A percentile compares a stretch with the other conserved stretches of the same genome.
These are phyloP conservation scores for Rutstroemia sp. DNA, from an alignment of 2,329 filamentous ascomycete genomes.

Conservation along the genomic window DNA sequence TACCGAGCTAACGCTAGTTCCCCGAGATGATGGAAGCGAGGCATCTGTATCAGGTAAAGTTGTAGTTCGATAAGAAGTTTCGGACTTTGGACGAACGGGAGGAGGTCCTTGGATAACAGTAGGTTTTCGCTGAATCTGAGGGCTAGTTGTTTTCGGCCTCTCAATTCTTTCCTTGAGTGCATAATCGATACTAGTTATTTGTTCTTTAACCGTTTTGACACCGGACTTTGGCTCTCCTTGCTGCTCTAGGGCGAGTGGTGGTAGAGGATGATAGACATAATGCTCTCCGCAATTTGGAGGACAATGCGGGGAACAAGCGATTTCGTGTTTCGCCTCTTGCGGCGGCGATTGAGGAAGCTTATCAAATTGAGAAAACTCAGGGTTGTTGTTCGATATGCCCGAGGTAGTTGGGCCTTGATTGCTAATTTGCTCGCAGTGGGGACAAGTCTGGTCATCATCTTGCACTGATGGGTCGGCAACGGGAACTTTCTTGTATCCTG, in stretches of 20 bases:
- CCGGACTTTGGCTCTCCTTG: neutral
- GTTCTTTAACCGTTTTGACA: neutral
- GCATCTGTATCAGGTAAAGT: conserved; percentile 6
- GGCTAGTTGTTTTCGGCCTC: neutral
- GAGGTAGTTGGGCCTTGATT: neutral
- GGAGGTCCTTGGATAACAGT: neutral
- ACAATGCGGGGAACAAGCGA: conserved; percentile 3
- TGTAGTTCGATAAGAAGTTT: conserved; percentile 4
- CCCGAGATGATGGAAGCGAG: conserved; percentile 7
- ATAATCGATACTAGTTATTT: neutral
- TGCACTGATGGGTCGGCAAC: conserved; percentile 19
- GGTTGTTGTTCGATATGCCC: neutral
- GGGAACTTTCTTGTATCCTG: conserved; percentile 9
- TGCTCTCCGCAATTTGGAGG: conserved; percentile 7
- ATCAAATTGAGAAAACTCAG: conserved; percentile 1
- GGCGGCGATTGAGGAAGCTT: conserved; percentile 7
- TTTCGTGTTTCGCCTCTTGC: neutral
- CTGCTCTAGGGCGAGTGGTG: neutral
- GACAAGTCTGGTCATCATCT: conserved; percentile 11
- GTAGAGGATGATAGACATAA: neutral
- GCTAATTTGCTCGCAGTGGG: neutral
- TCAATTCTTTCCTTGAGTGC: neutral
- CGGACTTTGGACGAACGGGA: conserved; percentile 1
- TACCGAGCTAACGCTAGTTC: conserved; percentile 17
- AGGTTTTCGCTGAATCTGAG: neutral